Conservation (phyloP, 306 rosid species). For the Crotalaria pallida region DNA sequence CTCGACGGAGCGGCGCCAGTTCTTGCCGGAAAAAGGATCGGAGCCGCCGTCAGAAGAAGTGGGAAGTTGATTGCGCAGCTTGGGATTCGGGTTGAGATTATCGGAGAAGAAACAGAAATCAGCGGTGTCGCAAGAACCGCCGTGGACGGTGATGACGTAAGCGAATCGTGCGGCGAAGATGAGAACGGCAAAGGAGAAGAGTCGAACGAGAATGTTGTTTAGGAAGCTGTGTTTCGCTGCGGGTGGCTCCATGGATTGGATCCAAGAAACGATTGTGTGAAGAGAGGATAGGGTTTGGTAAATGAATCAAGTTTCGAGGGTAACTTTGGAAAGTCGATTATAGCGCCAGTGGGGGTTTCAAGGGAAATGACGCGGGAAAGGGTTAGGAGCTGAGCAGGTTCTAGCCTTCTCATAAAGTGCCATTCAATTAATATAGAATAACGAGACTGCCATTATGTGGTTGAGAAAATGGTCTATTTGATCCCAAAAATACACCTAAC, state of each 20-base stretch:
- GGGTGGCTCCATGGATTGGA: slow-evolving; percentile 32
- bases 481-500: too few species aligned
- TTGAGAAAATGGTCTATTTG: too few species aligned
- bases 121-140: slow-evolving; percentile 33
- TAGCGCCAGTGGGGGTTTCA: not conserved
- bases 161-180: slow-evolving; percentile 40
- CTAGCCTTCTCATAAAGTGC: not conserved
- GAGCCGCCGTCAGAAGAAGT: not conserved
- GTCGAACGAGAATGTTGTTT: slow-evolving; percentile 23
- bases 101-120: slow-evolving; percentile 44
- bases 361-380: not conserved
- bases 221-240: slow-evolving; percentile 16
- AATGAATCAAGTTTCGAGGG: slow-evolving; percentile 17
- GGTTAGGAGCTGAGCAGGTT: not conserved
- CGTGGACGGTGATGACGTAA: slow-evolving; percentile 37
- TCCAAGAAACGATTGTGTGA: not conserved
- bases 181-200: slow-evolving; percentile 41
- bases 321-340: not conserved
- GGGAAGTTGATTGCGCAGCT: not conserved
- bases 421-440: not conserved
- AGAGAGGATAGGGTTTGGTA: not conserved
- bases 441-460: slow-evolving; percentile 10
- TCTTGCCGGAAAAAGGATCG: slow-evolving; percentile 20
- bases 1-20: slow-evolving; percentile 38
- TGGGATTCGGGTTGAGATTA: not conserved